Percentiles rank a stretch among this genome's conserved stretches.
Evolutionary conservation across 352 stramenopile species (phyloP).

Genomic region (Phytophthora podocarpi): DNA sequence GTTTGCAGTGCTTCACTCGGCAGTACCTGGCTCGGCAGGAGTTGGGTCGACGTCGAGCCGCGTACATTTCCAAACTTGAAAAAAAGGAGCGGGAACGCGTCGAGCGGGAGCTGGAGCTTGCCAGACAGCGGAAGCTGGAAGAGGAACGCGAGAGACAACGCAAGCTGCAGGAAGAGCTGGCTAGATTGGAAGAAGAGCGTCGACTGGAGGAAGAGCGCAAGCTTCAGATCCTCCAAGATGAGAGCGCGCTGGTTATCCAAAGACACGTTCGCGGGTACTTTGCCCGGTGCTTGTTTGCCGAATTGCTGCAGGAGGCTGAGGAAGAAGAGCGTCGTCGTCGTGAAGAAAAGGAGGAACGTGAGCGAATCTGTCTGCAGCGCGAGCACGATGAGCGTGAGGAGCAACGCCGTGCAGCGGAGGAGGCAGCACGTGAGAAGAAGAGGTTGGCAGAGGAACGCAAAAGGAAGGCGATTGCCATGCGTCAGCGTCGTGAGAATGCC

Average conservation of each 20-base stretch:
- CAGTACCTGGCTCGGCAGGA: constrained; percentile 45
- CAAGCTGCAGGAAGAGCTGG: constrained; percentile 39
- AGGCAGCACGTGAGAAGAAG: constrained; percentile 42
- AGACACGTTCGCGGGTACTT: constrained; percentile 52
- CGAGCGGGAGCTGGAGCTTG: constrained; percentile 35
- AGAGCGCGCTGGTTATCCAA: constrained; percentile 55
- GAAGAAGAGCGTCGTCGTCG: constrained; percentile 42
- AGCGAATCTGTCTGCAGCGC: constrained; percentile 38
- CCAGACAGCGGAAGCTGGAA: constrained; percentile 36
- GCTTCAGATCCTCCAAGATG: constrained; percentile 25
- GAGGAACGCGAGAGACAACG: constrained; percentile 38
- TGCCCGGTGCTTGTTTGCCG: constrained; percentile 41
- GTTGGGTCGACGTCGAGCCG: constrained; percentile 30
- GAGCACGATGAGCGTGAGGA: constrained; percentile 43
- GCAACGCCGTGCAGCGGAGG: constrained; percentile 34
- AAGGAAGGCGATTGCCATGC: constrained; percentile 31
- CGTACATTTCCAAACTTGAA: constrained; percentile 43
- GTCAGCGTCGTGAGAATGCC: constrained; percentile 39
- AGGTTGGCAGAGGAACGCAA: constrained; percentile 41
- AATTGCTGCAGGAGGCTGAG: constrained; percentile 43
- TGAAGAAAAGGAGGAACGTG: constrained; percentile 52
- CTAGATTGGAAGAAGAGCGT: constrained; percentile 40
- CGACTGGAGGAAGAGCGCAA: constrained; percentile 37
- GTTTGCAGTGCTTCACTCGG: constrained; percentile 56
- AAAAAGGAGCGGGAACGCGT: constrained; percentile 43